These are phyloP conservation scores for Candida silvatica DNA, from an alignment of 805 yeast genomes.

Conservation along the genomic window DNA sequence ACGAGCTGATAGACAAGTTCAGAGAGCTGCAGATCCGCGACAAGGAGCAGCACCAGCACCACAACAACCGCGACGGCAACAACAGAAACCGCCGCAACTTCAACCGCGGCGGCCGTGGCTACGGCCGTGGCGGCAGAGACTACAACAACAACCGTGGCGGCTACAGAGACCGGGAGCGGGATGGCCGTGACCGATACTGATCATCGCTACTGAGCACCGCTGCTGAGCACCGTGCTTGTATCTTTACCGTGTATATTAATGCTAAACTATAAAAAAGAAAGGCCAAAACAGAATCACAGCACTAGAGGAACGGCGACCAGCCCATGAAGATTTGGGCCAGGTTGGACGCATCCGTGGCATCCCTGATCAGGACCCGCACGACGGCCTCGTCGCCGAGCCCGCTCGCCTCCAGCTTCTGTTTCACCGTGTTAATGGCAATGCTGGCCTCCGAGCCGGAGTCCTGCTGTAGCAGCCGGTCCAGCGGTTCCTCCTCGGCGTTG, in stretches of 20 bases:
- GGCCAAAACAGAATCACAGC: too few relatives aligned
- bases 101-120: constrained; percentile 21
- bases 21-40: constrained; percentile 50
- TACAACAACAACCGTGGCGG: constrained; percentile 6
- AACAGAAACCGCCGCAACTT: constrained; percentile 11
- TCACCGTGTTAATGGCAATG: constrained; percentile 66
- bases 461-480: constrained; percentile 10
- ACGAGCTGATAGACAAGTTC: constrained; percentile 67
- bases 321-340: constrained; percentile 74
- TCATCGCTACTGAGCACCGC: too few relatives aligned
- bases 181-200: background rate
- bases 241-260: too few relatives aligned
- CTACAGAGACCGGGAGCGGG: background rate
- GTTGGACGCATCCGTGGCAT: constrained; percentile 62
- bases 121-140: constrained; percentile 4
- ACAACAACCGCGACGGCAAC: constrained; percentile 16
- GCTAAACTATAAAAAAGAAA: too few relatives aligned
- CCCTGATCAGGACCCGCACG: constrained; percentile 70
- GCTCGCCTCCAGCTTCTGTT: constrained; percentile 54
- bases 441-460: constrained; percentile 60
- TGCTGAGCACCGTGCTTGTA: too few relatives aligned
- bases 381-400: constrained; percentile 77
- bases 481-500: constrained; percentile 7
- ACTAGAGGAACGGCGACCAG: constrained; percentile 68
- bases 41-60: constrained; percentile 14